Evolutionary conservation across 164 flowering plant genomes (phyloP).

Genomic region (Aristolochia californica): DNA sequence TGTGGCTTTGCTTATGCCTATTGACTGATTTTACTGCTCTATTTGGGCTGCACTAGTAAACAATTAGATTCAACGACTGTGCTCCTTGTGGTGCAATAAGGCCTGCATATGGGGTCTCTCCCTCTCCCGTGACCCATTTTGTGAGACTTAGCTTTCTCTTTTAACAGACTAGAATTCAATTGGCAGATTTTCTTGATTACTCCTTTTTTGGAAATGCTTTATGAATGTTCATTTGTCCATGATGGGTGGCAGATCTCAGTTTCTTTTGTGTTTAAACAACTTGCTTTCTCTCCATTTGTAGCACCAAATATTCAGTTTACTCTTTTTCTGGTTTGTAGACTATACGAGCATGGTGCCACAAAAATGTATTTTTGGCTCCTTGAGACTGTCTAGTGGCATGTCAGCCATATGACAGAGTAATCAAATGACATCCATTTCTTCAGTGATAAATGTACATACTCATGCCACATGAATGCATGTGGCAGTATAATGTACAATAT

Average conservation of each 20-base stretch:
- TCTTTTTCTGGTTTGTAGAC: constrained; percentile 4
- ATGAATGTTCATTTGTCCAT: too few relatives aligned
- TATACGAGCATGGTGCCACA: constrained; percentile 15
- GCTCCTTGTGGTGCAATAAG: background rate
- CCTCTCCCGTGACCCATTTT: too few relatives aligned
- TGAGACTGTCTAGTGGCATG: background rate
- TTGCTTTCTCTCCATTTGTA: background rate
- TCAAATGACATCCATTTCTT: background rate
- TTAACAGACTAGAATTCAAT: too few relatives aligned
- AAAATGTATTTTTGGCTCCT: background rate
- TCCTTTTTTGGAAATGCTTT: too few relatives aligned
- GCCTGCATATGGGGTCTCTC: too few relatives aligned
- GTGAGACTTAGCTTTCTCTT: too few relatives aligned
- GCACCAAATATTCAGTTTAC: constrained; percentile 7
- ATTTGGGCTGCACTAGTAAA: too few relatives aligned
- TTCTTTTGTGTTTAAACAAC: background rate
- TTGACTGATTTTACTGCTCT: too few relatives aligned
- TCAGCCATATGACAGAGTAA: constrained; percentile 1
- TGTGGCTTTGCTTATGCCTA: too few relatives aligned
- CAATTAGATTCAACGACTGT: too few relatives aligned
- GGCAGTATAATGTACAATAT: too few relatives aligned
- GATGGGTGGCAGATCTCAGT: background rate
- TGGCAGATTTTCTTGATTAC: too few relatives aligned
- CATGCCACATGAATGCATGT: background rate
- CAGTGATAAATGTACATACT: background rate